Base-by-base conservation (phyloP, 78 protist genomes). In the Neovahlkampfia damariscottae region DNA sequence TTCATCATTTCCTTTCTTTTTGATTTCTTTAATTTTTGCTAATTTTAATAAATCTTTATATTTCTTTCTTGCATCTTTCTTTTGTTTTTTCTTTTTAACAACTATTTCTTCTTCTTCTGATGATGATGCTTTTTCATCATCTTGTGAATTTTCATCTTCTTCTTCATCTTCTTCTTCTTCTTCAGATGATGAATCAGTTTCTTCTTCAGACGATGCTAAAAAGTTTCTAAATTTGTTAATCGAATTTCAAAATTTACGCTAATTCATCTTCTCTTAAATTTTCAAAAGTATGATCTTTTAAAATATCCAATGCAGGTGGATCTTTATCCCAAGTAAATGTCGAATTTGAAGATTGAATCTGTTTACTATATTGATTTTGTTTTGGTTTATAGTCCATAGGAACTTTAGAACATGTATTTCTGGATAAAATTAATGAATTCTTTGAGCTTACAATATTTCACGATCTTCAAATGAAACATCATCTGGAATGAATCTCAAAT, bases 111-210 rank as follows among this genome's bases (percentile, higher is more conserved):
- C 72, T 69, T 19, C 10, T 19, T 69, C 29, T 69, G 72, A 30
- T n/a, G 19, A 19, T 69, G 72, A 69, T 19, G 19, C 68, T 69
- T 19, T 31, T 19, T 19, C 72, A 19, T 19, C 19, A 19, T 69
- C 34, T 50, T 50, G 62, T 50, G 62, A 19, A 19, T 50, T 30
- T 69, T 69, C 19, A 10, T 19, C 29, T 19, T 19, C 29, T n/a
- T 69, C 29, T 19, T 69, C 29, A 19, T 69, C 72, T 19, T 19
- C 68, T 19, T 30, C 72, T n/a, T 69, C 72, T 19, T 69, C 72
- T 19, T 69, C 72, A 28, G n/a, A n/a, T n/a, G 72, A 69, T 69
- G 72, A 19, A 69, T 19, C 72, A 19, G 34, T 50, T 50, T 50
- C 62, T 19, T 19, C 19, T n/a, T 50, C 62, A 50, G 34, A n/a